These are phyloP conservation scores for Haplosporangium gracile DNA, from an alignment of 192 early-diverging fungal genomes.

Conservation along the genomic window DNA sequence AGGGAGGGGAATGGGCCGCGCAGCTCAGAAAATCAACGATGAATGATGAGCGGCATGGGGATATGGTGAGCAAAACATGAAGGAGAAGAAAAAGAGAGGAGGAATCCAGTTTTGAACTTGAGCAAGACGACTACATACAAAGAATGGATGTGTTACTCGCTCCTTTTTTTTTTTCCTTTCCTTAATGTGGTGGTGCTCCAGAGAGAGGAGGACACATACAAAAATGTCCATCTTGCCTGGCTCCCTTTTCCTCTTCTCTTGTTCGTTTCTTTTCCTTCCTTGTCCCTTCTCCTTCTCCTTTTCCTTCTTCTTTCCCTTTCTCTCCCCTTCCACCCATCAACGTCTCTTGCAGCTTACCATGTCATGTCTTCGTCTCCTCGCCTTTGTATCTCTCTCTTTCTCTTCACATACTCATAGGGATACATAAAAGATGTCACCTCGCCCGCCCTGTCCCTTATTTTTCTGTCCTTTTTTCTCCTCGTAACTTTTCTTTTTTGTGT, in stretches of 20 bases:
- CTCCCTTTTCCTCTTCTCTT: background rate
- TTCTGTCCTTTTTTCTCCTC: background rate
- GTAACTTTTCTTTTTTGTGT: background rate
- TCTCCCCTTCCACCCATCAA: background rate
- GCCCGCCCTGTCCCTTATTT: background rate
- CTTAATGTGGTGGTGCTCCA: background rate
- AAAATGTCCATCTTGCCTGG: background rate
- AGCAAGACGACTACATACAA: too few species aligned
- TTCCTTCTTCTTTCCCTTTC: background rate
- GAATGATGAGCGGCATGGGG: too few species aligned
- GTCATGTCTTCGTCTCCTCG: background rate
- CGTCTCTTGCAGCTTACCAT: slow-evolving; percentile 5
- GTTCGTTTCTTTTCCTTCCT: background rate
- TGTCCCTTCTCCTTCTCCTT: background rate
- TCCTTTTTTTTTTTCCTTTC: too few species aligned
- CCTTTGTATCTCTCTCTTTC: background rate
- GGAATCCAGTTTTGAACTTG: too few species aligned
- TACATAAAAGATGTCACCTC: background rate
- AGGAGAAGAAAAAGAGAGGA: too few species aligned
- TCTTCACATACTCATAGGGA: background rate
- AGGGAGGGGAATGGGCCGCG: background rate
- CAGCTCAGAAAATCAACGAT: background rate
- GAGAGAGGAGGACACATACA: background rate
- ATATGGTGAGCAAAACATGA: too few species aligned
- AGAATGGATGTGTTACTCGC: too few species aligned